Conservation (phyloP, 352 stramenopile species). For the Pythium diclinum region DNA sequence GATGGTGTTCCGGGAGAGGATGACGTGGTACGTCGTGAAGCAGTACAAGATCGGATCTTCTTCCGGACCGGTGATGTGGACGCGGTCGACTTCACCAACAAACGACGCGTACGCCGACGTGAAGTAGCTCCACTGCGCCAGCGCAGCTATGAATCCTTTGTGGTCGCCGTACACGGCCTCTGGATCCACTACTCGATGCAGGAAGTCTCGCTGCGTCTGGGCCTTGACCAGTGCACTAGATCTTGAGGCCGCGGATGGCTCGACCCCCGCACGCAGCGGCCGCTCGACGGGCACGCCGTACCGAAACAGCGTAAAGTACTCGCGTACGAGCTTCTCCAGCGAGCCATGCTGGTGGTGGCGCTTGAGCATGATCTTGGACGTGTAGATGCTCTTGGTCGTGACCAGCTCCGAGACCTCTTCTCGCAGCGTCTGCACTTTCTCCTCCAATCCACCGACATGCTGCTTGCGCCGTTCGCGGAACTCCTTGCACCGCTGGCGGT, state of each 20-base stretch:
- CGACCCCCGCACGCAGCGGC: not conserved
- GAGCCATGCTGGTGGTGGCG: slow-evolving; percentile 31
- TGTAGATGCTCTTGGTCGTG: slow-evolving; percentile 28
- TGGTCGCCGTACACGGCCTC: slow-evolving; percentile 27
- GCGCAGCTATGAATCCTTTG: slow-evolving; percentile 15
- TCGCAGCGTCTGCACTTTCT: slow-evolving; percentile 16
- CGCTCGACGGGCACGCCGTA: slow-evolving; percentile 28
- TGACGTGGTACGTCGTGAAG: slow-evolving; percentile 28
- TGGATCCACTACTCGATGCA: slow-evolving; percentile 21
- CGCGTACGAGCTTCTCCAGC: slow-evolving; percentile 27
- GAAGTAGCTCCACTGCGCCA: slow-evolving; percentile 29
- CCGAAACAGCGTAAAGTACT: slow-evolving; percentile 30
- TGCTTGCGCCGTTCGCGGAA: slow-evolving; percentile 29
- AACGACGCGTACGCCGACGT: slow-evolving; percentile 29
- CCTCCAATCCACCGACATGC: slow-evolving; percentile 22
- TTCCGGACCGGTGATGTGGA: slow-evolving; percentile 25
- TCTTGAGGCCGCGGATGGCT: not conserved
- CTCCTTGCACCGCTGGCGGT: slow-evolving; percentile 31
- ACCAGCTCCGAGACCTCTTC: slow-evolving; percentile 28
- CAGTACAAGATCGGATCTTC: slow-evolving; percentile 30
- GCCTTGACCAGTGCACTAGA: slow-evolving; percentile 16
- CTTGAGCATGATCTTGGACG: slow-evolving; percentile 26
- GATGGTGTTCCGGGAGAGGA: slow-evolving; percentile 28
- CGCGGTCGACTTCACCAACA: slow-evolving; percentile 24
- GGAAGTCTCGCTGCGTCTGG: slow-evolving; percentile 21